Conservation (phyloP, 805 yeast genomes). For the Candida arabinofermentans region DNA sequence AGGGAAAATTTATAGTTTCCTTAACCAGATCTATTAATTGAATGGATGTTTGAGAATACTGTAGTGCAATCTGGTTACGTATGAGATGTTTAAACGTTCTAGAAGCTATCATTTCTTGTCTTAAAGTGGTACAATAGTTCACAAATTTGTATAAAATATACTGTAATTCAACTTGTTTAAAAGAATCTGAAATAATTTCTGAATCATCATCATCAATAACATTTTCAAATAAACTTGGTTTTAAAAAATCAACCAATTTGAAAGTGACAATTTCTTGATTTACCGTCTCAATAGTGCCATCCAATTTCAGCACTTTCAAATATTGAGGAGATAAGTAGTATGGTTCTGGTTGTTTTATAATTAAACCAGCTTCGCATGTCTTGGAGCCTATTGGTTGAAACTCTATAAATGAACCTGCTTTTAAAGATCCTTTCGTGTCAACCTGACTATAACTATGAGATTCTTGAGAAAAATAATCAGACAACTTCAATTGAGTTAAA, state of each 20-base stretch:
- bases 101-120: background rate
- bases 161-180: background rate
- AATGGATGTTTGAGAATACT: background rate
- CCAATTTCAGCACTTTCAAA: constrained; percentile 3
- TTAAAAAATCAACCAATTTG: constrained; percentile 5
- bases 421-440: background rate
- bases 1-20: constrained; percentile 1
- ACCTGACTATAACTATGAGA: background rate
- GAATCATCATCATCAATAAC: background rate
- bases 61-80: background rate
- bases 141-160: background rate
- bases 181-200: background rate
- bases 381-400: constrained; percentile 1
- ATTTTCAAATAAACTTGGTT: background rate
- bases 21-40: background rate
- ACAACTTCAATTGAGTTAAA: background rate
- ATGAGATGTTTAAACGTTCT: background rate
- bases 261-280: constrained; percentile 7
- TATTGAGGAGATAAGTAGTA: constrained; percentile 5
- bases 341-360: constrained; percentile 2
- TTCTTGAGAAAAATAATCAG: background rate
- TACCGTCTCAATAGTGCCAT: constrained; percentile 1
- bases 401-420: constrained; percentile 10
- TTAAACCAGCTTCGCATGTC: constrained; percentile 3
- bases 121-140: background rate